Evolutionary conservation across 192 early-diverging fungal genomes (phyloP), one percentile per base, ranked within the genome.

Genomic region (Jimgerdemannia lactiflua): DNA sequence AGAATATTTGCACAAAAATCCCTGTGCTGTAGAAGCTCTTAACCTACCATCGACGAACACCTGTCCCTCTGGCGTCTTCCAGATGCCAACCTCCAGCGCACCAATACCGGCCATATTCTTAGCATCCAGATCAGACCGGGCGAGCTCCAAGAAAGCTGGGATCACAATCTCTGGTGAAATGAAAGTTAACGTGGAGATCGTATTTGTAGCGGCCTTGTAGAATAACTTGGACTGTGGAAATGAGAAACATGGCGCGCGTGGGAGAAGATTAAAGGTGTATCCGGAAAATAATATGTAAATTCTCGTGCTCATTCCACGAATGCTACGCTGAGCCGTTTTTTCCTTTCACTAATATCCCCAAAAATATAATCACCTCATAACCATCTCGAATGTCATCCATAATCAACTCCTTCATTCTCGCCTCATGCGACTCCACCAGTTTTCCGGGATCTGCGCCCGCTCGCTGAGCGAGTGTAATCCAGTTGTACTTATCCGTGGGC

Each of bases 401-500:
- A 18, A 91, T 85, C 2, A 84, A 74, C 54, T 84, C 82, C 69
- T 81, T 71, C 59, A 92, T 86, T 43, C 70, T 78, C 2, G 75
- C 65, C 14, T 79, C 78, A 43, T 83, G 77, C 20, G 77, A 75
- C 64, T 82, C 65, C 54, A 88, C 89, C 20, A 93, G 80, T 19
- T 91, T 87, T 10, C 89, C 89, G 29, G 93, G 93, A 74, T 94
- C 87, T 19, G 91, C 80, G n/a, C 86, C 82, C 14, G 91, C 84
- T 14, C 92, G 87, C 83, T 93, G 95, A 73, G 92, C 88, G 42
- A 97, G 86, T 10, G 89, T 82, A 71, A 98, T 91, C 97, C 97
- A 98, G 71, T 92, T 83, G 70, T 96, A 94, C 64, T 86, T 84
- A 64, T 91, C 87, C 10, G 86, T 84, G 29, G 85, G 84, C 4